Base-by-base conservation (phyloP, 2,329 filamentous ascomycete species). In the Xylaria sp. region DNA sequence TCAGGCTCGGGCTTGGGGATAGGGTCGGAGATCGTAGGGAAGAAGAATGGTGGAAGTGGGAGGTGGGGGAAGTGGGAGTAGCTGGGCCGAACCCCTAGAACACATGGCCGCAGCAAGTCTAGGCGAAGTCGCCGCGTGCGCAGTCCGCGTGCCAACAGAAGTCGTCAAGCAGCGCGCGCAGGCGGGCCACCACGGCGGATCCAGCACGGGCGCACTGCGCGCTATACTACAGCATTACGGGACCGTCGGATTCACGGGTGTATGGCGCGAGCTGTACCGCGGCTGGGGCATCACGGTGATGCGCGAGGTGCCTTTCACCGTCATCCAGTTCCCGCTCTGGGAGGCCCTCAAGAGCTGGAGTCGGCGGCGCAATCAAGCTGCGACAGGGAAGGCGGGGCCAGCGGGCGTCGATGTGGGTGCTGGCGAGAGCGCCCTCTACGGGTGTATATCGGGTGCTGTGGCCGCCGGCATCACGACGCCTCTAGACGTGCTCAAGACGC, bases 301-400 rank as follows among this genome's bases (percentile, higher is more conserved):
- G 80, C 88, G 95, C 62, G 95, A 99, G 82, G 94, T 99, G 64
- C 95, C 95, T 3, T 99, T 99, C 73, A 98, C 96, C 2, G 89
- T 97, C 9, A 91, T 99, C 66, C 95, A 99, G 78, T 99, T 99
- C 76, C 95, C 95, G 47, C 84, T 99, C 66, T 99, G 95, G 95
- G 95, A 99, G 79, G 88, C 85, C 4, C 86, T 98, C 84, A 98
- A 97, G 83, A 82, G 83, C 43, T 92, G 87, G 84, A 83, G 88
- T 5, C 77, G 83, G 45, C 71, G 79, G 42, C 76, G 81, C 50
- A 74, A 79, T 47, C 73, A 72, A n/a, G n/a, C n/a, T n/a, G n/a
- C n/a, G n/a, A n/a, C n/a, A 35, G 67, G 66, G 17, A 58, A 61
- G 0, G 54, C 38, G 23, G 63, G 63, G 0, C 8, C 64, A 65